Evolutionary conservation across 306 rosid genomes (phyloP), one percentile per base, ranked within the genome.

Genomic region (Mucuna pruriens): DNA sequence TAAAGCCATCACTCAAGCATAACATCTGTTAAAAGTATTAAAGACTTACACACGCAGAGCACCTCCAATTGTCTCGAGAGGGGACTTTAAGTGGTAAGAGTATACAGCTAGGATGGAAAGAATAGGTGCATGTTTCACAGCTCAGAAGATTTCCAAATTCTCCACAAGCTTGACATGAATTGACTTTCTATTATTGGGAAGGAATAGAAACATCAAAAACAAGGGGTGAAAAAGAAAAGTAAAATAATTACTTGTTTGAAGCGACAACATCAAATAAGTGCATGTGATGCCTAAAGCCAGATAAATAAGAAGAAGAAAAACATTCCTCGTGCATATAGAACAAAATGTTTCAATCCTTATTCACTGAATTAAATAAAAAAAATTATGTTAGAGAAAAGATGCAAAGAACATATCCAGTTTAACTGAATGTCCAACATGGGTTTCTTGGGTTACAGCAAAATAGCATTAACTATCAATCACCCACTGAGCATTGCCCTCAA

Each of bases 141-240:
- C 82, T 80, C 54, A 90, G 78, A 83, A 95, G 97, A 88, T 84
- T 77, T 77, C 74, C 99, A 62, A 77, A 70, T 90, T 88, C 94
- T 60, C 97, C 97, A 81, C 99, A 95, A 20, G 93, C 95, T 91
- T 93, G 97, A 84, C 99, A 95, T 67, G 83, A 85, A 88, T 91
- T 82, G 71, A 91, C 97, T 90, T 90, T 95, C 99, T 95, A 80
- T 78, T 52, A 17, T 52, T 1, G 16, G 48, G 23, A 39, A 72
- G 52, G 44, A 3, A 44, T 5, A 38, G 70, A 12, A 63, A 63
- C 2, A 7, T 9, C 16, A 55, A 19, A 54, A 54, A 29, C 19
- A n/a, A 11, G 11, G 31, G 9, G 13, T 19, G 49, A 78, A 68
- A 39, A 42, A 42, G 5, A 52, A 52, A 52, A 66, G 16, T 61